Evolutionary conservation across 352 stramenopile genomes (phyloP).

Genomic region (Globisporangium cystogenes): DNA sequence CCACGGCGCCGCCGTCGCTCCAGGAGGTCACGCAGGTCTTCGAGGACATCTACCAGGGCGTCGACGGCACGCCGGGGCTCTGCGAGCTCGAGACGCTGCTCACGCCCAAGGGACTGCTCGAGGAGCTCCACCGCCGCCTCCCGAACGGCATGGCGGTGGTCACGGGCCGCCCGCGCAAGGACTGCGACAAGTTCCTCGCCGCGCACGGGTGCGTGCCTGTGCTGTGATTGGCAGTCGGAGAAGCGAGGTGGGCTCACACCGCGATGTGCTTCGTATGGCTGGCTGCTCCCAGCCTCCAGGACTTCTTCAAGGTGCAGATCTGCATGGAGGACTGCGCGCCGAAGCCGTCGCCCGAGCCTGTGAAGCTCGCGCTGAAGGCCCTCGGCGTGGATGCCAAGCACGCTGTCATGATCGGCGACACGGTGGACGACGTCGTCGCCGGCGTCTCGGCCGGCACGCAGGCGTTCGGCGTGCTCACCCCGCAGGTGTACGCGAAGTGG

Average conservation of each 20-base stretch:
- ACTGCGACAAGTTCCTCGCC: constrained; percentile 93
- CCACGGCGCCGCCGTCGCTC: constrained; percentile 44
- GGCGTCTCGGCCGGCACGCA: constrained; percentile 60
- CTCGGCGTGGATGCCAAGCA: constrained; percentile 70
- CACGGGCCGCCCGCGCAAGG: constrained; percentile 89
- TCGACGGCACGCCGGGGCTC: constrained; percentile 51
- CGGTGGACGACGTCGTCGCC: constrained; percentile 93
- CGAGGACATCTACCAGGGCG: constrained; percentile 94
- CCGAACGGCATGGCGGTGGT: constrained; percentile 89
- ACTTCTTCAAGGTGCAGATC: constrained; percentile 88
- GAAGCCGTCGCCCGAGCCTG: constrained; percentile 92
- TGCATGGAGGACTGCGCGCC: constrained; percentile 96
- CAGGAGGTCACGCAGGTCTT: constrained; percentile 93
- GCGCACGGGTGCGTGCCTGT: constrained; percentile 43
- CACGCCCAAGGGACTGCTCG: constrained; percentile 75
- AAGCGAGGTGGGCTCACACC: background rate
- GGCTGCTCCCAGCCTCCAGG: constrained; percentile 35
- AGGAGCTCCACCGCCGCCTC: constrained; percentile 75
- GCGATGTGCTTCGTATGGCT: background rate
- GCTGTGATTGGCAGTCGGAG: background rate
- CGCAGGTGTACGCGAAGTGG: constrained; percentile 75
- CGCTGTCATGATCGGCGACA: constrained; percentile 94
- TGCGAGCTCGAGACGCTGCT: constrained; percentile 92
- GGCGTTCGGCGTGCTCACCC: constrained; percentile 86
- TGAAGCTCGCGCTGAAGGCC: constrained; percentile 78